Conservation (phyloP, 139 green algal species). For the Picochlorum sp. region DNA sequence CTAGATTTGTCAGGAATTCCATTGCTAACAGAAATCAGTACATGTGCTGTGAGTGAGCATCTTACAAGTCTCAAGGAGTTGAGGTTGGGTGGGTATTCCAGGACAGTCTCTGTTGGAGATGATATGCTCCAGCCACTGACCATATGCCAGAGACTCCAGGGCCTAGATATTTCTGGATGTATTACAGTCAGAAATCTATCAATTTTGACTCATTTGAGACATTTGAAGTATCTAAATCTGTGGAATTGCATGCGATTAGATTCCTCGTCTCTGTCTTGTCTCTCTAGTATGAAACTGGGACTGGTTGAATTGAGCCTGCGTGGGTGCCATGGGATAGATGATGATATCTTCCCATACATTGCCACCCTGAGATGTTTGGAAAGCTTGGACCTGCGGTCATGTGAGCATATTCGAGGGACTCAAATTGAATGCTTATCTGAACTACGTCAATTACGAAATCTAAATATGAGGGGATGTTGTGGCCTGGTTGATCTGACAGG, state of each 20-base stretch:
- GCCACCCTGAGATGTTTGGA: constrained; percentile 15
- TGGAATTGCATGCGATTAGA: constrained; percentile 43
- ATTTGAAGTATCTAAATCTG: constrained; percentile 20
- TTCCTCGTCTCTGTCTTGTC: constrained; percentile 11
- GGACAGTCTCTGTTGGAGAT: constrained; percentile 37
- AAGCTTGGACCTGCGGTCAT: constrained; percentile 32
- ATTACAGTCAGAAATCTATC: constrained; percentile 19
- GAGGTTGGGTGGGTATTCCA: constrained; percentile 26
- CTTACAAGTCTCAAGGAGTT: constrained; percentile 19
- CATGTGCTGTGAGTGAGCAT: constrained; percentile 9
- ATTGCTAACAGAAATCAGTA: constrained; percentile 19
- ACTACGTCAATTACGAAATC: constrained; percentile 13
- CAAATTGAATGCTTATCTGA: constrained; percentile 7
- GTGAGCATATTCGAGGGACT: constrained; percentile 35
- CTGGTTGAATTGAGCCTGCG: constrained; percentile 31
- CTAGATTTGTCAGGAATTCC: constrained; percentile 30
- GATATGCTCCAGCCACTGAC: constrained; percentile 10
- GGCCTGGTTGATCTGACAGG: constrained; percentile 19
- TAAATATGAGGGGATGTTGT: constrained; percentile 49
- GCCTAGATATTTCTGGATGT: constrained; percentile 35
- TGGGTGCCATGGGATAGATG: constrained; percentile 37
- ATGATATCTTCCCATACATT: constrained; percentile 17
- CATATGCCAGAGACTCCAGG: constrained; percentile 5
- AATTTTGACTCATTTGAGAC: constrained; percentile 10
- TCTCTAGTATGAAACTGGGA: constrained; percentile 2